Evolutionary conservation across 2,329 filamentous ascomycete species (phyloP).

Genomic region (Corniculantispora saksenae): DNA sequence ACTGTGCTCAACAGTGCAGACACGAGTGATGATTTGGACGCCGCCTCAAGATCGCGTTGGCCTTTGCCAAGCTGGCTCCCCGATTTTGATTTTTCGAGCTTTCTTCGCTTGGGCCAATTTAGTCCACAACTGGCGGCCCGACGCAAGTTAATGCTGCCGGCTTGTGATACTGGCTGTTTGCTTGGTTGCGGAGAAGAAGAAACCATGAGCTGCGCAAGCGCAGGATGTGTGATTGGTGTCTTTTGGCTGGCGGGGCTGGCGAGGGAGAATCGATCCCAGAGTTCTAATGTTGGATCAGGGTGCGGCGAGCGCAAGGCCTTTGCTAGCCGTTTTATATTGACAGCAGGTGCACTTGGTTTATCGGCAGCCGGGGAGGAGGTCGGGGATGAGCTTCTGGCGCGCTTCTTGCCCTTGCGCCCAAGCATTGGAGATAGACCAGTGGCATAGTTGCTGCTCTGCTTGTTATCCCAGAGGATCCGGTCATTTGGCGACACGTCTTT

Average conservation of each 20-base stretch:
- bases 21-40: conserved; percentile 59
- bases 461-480: conserved; percentile 61
- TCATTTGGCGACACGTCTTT: conserved; percentile 59
- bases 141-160: conserved; percentile 51
- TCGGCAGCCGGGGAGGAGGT: conserved; percentile 63
- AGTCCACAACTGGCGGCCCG: conserved; percentile 69
- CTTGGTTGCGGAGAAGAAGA: conserved; percentile 69
- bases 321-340: conserved; percentile 61
- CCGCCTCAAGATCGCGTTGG: conserved; percentile 46
- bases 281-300: conserved; percentile 70
- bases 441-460: conserved; percentile 41
- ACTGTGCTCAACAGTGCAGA: conserved; percentile 68
- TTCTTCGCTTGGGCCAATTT: conserved; percentile 72
- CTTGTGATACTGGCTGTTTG: conserved; percentile 42
- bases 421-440: conserved; percentile 50
- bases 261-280: conserved; percentile 75
- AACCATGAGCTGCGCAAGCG: conserved; percentile 65
- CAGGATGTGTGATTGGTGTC: conserved; percentile 52
- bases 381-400: conserved; percentile 74
- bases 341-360: conserved; percentile 44
- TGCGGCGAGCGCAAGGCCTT: conserved; percentile 65
- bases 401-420: conserved; percentile 59
- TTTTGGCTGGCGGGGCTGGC: conserved; percentile 42
- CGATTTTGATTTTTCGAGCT: conserved; percentile 50
- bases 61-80: conserved; percentile 35